Percentiles rank a stretch among this genome's conserved stretches.
Evolutionary conservation across 2,329 filamentous ascomycete genomes (phyloP).

Genomic region (Diaporthe humulicola): DNA sequence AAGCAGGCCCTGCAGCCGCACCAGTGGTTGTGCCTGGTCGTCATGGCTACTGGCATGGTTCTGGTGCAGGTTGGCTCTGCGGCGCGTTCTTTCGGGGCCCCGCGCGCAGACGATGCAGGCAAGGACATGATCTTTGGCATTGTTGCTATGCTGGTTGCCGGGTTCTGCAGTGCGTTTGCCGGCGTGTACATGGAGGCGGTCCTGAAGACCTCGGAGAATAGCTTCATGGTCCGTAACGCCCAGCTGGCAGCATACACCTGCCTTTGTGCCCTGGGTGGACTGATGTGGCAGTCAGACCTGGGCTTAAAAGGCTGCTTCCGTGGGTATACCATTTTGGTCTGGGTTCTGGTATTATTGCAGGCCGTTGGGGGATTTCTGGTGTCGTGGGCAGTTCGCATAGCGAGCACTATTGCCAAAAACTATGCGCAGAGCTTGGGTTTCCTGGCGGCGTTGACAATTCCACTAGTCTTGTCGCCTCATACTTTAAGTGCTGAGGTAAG

Average conservation of each 20-base stretch:
- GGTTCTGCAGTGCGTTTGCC: background rate
- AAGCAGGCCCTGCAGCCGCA: slow-evolving; percentile 1
- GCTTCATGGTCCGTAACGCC: slow-evolving; percentile 11
- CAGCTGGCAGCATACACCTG: slow-evolving; percentile 6
- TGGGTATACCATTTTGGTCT: background rate
- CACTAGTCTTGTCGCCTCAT: slow-evolving; percentile 2
- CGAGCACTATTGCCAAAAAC: slow-evolving; percentile 13
- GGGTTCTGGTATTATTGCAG: background rate
- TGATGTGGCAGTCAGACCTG: slow-evolving; percentile 20
- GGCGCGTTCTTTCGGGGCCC: background rate
- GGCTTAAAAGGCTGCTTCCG: background rate
- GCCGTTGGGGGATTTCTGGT: background rate
- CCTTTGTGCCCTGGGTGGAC: background rate
- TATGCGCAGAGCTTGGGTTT: slow-evolving; percentile 20
- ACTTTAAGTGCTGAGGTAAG: background rate
- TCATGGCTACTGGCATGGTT: background rate
- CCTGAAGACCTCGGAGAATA: background rate
- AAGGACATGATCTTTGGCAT: background rate
- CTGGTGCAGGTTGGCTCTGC: background rate
- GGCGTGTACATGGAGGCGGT: background rate
- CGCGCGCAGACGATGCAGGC: background rate
- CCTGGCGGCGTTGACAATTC: slow-evolving; percentile 4
- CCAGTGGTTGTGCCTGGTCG: slow-evolving; percentile 10
- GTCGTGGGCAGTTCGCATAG: slow-evolving; percentile 10
- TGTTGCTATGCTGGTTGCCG: background rate